Percentiles rank a stretch among this genome's conserved stretches.
These are phyloP conservation scores for Euphorbia celastroides DNA, from an alignment of 441 rosid species.

Conservation along the genomic window DNA sequence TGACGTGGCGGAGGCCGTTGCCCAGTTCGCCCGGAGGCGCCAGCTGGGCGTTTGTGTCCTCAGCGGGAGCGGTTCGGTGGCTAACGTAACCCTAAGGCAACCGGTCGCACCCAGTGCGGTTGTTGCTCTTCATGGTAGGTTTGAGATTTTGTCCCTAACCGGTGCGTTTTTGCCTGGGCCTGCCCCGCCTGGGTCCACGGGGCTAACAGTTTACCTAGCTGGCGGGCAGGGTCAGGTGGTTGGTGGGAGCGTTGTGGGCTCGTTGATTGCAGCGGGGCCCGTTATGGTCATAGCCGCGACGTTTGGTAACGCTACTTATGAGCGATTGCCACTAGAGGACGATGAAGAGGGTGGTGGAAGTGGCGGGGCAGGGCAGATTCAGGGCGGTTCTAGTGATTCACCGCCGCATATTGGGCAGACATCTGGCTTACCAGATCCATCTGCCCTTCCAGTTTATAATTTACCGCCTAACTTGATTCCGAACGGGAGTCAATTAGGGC, in stretches of 20 bases:
- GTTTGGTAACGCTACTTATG: constrained; percentile 78
- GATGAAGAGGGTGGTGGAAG: constrained; percentile 47
- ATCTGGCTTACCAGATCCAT: constrained; percentile 34
- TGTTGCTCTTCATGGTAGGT: constrained; percentile 74
- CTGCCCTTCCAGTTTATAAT: constrained; percentile 43
- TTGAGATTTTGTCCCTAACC: constrained; percentile 68
- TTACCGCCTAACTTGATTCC: constrained; percentile 48
- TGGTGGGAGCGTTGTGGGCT: constrained; percentile 79
- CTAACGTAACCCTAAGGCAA: constrained; percentile 81
- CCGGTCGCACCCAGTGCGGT: constrained; percentile 70
- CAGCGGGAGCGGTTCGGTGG: constrained; percentile 78
- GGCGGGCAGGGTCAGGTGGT: constrained; percentile 87
- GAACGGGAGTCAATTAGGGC: constrained; percentile 60
- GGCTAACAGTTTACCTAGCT: constrained; percentile 72
- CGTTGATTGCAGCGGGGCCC: constrained; percentile 65
- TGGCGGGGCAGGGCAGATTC: constrained; percentile 37
- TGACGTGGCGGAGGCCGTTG: constrained; percentile 67
- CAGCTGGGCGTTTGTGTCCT: constrained; percentile 83
- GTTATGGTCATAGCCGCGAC: constrained; percentile 88
- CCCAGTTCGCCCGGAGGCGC: constrained; percentile 62
- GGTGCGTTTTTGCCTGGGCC: constrained; percentile 88
- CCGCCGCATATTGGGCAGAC: constrained; percentile 47
- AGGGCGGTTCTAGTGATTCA: constrained; percentile 33
- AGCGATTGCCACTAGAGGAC: constrained; percentile 70
- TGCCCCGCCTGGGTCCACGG: constrained; percentile 78